phyloP scores from a whole-genome alignment of 805 yeast genomes.

The Groenewaldozyma tartarivorans region DNA sequence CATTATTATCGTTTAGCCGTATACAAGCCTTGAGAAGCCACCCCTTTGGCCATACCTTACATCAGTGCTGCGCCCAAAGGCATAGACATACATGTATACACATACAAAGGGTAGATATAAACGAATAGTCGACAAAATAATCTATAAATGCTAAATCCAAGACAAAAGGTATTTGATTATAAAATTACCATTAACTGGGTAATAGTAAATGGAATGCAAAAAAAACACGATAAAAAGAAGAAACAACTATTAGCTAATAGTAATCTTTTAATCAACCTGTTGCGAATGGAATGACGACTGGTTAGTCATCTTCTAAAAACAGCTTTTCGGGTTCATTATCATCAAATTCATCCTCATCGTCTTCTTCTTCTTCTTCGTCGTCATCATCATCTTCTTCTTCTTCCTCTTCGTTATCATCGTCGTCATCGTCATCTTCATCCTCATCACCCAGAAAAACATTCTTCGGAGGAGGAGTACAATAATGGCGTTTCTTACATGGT shows the following conservation, averaged over 20 bases:
- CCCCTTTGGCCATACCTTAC: too few relatives aligned
- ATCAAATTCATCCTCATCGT: conserved; percentile 8
- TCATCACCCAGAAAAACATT: conserved; percentile 6
- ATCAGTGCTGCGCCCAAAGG: too few relatives aligned
- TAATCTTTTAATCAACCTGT: background rate
- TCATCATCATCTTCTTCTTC: conserved; percentile 7
- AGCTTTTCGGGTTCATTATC: background rate
- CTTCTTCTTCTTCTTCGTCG: conserved; percentile 11
- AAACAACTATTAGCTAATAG: background rate
- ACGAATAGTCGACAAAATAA: too few relatives aligned
- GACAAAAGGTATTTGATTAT: too few relatives aligned
- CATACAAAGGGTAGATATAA: too few relatives aligned
- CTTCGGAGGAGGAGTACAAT: conserved; percentile 1
- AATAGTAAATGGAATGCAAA: background rate
- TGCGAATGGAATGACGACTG: background rate
- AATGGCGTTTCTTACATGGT: background rate
- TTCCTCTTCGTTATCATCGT: conserved; percentile 9
- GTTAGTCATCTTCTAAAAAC: background rate
- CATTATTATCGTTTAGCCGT: too few relatives aligned
- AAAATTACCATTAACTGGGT: background rate
- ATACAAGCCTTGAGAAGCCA: too few relatives aligned
- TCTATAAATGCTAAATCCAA: too few relatives aligned
- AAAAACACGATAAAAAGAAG: conserved; percentile 1
- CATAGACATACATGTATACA: too few relatives aligned
- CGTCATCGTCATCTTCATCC: conserved; percentile 13